Evolutionary conservation across 345 rosid genomes (phyloP), one percentile per base, ranked within the genome.

Genomic region (Salix viminalis): DNA sequence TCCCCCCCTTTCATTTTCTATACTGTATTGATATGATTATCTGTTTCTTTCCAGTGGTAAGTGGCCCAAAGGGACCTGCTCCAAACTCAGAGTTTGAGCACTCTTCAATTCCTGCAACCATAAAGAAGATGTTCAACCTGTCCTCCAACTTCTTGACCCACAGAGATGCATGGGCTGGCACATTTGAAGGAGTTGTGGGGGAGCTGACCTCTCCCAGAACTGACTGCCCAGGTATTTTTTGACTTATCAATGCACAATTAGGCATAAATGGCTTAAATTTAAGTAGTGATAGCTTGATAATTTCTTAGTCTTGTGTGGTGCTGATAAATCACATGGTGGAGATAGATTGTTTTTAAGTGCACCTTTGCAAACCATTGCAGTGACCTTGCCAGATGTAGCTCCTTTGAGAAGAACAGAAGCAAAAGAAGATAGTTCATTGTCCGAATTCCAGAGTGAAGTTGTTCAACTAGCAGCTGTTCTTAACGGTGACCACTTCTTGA

Each of bases 91-190:
- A 96, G 80, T 92, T 82, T 41, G 98, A 96, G 84, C 98, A 96
- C 72, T 96, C 99, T 36, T 93, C 99, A 39, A 87, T 96, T 72
- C 97, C 99, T 23, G 99, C 99, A 61, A 96, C 96, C 26, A 85
- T 96, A 61, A 96, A 92, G 94, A 93, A 96, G 79, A 85, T 96
- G 5, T 96, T 96, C 90, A 89, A 90, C 70, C 89, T 96, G 56
- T 80, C 87, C 48, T 93, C 99, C 52, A 93, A 92, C 79, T 96
- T 89, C 89, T 87, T 96, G 62, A 96, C 99, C 64, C 92, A 90
- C 78, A 86, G 99, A 79, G 99, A 96, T 85, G 98, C 99, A 71
- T 93, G 99, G 99, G 99, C 99, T 0, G 92, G 90, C 65, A 93
- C 97, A 30, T 93, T 96, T 30, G 98, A 96, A 84, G 90, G 84